A percentile compares a stretch with the other conserved stretches of the same genome.
phyloP scores from a whole-genome alignment of 2,329 filamentous ascomycete genomes.

The Talaromyces funiculosus region DNA sequence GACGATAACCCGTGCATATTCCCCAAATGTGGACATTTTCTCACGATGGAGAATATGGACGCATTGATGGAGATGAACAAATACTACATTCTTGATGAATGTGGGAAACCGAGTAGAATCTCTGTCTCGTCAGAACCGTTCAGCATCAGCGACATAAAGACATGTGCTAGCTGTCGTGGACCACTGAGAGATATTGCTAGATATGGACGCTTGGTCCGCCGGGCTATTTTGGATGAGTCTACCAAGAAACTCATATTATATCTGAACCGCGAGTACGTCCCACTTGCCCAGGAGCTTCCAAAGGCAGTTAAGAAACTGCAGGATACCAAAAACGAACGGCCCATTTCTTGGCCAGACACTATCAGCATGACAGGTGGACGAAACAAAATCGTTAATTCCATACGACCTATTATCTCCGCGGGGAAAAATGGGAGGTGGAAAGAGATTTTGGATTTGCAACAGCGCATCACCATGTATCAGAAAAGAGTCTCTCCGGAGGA shows the following conservation, averaged over 20 bases:
- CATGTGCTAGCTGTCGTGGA: constrained; percentile 57
- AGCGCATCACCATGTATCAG: constrained; percentile 26
- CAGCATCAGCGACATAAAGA: constrained; percentile 45
- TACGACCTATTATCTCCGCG: not conserved
- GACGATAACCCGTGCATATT: constrained; percentile 58
- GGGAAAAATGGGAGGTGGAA: constrained; percentile 15
- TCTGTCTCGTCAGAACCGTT: constrained; percentile 41
- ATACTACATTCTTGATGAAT: constrained; percentile 25
- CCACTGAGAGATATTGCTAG: constrained; percentile 53
- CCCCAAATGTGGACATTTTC: constrained; percentile 58
- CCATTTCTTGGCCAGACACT: not conserved
- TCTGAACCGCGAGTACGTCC: constrained; percentile 41
- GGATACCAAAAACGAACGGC: constrained; percentile 18
- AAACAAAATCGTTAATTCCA: not conserved
- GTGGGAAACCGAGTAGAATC: constrained; percentile 22
- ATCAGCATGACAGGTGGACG: not conserved
- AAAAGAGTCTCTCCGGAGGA: constrained; percentile 30
- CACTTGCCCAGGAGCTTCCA: constrained; percentile 35
- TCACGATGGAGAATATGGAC: constrained; percentile 57
- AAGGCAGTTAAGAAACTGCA: constrained; percentile 24
- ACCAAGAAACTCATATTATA: constrained; percentile 60
- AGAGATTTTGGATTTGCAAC: constrained; percentile 24
- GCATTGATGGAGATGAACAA: constrained; percentile 50
- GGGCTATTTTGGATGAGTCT: constrained; percentile 56
- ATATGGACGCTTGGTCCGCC: constrained; percentile 58